These are phyloP conservation scores for Stylosanthes scabra DNA, from an alignment of 331 rosid genomes.

Conservation along the genomic window DNA sequence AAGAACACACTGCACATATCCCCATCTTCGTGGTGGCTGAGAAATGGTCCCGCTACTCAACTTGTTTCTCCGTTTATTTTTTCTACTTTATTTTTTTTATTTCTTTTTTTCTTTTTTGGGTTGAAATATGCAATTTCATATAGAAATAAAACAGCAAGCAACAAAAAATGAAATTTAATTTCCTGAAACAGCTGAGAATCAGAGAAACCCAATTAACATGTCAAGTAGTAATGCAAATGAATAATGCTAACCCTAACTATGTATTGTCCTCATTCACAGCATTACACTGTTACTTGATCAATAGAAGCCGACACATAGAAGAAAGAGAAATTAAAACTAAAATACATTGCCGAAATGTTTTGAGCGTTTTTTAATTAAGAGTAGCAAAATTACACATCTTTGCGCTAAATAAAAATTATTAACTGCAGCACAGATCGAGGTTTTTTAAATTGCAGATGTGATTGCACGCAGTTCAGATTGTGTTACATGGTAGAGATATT, in stretches of 20 bases:
- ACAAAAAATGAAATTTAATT: slow-evolving; percentile 5
- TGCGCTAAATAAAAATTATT: neutral
- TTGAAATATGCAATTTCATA: neutral
- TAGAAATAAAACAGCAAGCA: neutral
- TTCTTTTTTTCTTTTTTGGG: neutral
- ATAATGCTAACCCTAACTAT: neutral
- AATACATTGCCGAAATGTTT: slow-evolving; percentile 12
- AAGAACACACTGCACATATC: neutral
- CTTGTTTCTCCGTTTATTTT: neutral
- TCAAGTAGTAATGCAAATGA: neutral
- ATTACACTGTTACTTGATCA: slow-evolving; percentile 5
- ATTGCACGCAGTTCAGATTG: neutral
- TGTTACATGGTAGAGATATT: neutral
- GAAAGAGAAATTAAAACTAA: neutral
- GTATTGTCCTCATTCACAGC: slow-evolving; percentile 1
- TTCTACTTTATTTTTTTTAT: slow-evolving; percentile 11
- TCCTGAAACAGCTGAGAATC: slow-evolving; percentile 14
- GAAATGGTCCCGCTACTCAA: neutral
- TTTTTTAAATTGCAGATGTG: too few relatives aligned
- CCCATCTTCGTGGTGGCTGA: neutral
- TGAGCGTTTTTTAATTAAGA: neutral
- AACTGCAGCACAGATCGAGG: slow-evolving; percentile 23
- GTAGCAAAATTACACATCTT: neutral
- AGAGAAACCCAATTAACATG: neutral
- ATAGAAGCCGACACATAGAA: slow-evolving; percentile 15